Evolutionary conservation across 257 asterid species (phyloP), one percentile per base, ranked within the genome.

Genomic region (Avicennia marina): DNA sequence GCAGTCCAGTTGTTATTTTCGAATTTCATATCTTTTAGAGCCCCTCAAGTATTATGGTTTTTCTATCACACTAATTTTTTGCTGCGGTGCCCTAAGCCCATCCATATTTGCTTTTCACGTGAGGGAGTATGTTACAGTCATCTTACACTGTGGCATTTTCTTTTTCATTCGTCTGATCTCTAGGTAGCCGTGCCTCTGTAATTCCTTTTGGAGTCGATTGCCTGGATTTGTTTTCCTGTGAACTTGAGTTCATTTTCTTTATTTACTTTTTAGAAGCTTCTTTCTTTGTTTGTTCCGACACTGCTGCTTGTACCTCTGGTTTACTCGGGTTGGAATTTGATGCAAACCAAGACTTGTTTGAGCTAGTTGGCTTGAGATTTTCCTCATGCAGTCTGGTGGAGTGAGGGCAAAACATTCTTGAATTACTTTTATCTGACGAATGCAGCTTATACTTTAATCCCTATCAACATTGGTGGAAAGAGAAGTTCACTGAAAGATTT

Each of bases 401-500:
- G 59, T 49, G 60, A 70, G 78, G 68, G 54, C 66, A 75, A 80
- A 65, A 68, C 67, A 71, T 67, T 75, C 78, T 79, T 84, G 90
- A 81, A 75, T 73, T 81, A 67, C 76, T 81, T 58, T 75, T 71
- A 77, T 81, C 80, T 79, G 82, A 76, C 87, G 84, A 75, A 71
- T 87, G 96, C 95, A 90, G 95, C 89, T 68, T 77, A 69, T 79
- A 67, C 79, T 72, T 84, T 74, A 72, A 65, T 75, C 76, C 68
- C 76, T 86, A 65, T 66, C 84, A 63, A 72, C 89, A 73, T 78
- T 74, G 82, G 81, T 61, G 87, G 89, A 70, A 78, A 83, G 94
- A 79, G 91, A 74, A 81, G 78, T 90, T 76, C 90, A 73, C 69
- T 77, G 85, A 84, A 83, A 79, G 89, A 82, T 82, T 73, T 79